Conservation (phyloP, 1,284 basidiomycete genomes). For the Entoloma clypeatum region DNA sequence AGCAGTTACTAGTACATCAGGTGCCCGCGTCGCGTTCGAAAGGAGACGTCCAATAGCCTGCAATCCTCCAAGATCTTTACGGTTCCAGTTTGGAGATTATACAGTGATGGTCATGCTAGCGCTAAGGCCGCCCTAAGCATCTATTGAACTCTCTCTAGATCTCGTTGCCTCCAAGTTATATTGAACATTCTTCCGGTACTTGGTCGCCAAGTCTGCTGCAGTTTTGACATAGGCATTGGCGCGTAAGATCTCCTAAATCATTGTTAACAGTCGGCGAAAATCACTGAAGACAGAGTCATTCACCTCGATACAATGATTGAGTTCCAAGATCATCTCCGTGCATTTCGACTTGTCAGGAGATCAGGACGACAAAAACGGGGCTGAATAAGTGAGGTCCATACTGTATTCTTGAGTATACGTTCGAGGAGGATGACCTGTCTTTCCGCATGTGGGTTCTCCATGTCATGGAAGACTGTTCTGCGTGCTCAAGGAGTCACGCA, state of each 20-base stretch:
- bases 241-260: constrained; percentile 59
- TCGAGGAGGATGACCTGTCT: constrained; percentile 86
- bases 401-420: constrained; percentile 87
- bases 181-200: constrained; percentile 82
- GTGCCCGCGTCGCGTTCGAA: too few relatives aligned
- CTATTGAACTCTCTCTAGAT: constrained; percentile 23
- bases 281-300: constrained; percentile 11
- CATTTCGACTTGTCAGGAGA: constrained; percentile 59
- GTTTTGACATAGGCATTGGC: constrained; percentile 71
- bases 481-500: not conserved
- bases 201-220: constrained; percentile 73
- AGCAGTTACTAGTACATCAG: too few relatives aligned
- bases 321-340: constrained; percentile 75
- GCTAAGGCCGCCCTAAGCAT: too few relatives aligned
- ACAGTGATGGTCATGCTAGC: too few relatives aligned
- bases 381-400: constrained; percentile 30
- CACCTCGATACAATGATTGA: constrained; percentile 77
- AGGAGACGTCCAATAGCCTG: too few relatives aligned
- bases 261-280: not conserved
- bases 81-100: too few relatives aligned
- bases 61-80: too few relatives aligned
- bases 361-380: constrained; percentile 10
- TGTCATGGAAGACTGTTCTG: constrained; percentile 26
- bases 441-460: constrained; percentile 92
- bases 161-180: constrained; percentile 77